Conservation (phyloP, 257 asterid species). For the Coffea eugenioides region DNA sequence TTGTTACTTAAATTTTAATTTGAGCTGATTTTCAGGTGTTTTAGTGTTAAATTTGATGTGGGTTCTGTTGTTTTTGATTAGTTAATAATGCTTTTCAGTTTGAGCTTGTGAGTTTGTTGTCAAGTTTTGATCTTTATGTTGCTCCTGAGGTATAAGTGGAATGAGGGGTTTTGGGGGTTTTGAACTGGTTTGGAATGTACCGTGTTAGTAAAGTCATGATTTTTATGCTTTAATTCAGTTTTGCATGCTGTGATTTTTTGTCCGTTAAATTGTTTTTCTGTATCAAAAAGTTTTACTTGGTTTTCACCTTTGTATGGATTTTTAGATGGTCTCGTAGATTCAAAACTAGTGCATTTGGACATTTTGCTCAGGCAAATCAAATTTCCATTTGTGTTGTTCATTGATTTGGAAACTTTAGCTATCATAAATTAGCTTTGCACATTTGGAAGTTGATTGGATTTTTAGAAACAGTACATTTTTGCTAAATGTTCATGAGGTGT, state of each 20-base stretch:
- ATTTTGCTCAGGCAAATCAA: background rate
- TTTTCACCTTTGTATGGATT: constrained; percentile 6
- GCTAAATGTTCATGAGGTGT: background rate
- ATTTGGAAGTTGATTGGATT: constrained; percentile 1
- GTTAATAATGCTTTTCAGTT: constrained; percentile 26
- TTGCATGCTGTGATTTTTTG: constrained; percentile 19
- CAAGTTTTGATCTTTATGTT: constrained; percentile 25
- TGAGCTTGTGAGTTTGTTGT: constrained; percentile 23
- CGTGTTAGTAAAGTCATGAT: background rate
- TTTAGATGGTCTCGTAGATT: background rate
- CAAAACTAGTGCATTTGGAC: background rate
- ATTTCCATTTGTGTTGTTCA: background rate
- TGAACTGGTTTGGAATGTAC: constrained; percentile 9
- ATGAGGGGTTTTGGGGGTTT: constrained; percentile 19
- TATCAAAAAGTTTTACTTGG: constrained; percentile 1
- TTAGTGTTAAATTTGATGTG: constrained; percentile 27
- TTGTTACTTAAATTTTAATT: constrained; percentile 31
- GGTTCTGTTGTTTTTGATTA: constrained; percentile 25
- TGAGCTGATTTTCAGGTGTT: constrained; percentile 44
- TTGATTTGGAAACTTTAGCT: background rate
- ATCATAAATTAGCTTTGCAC: background rate
- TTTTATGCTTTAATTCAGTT: constrained; percentile 1
- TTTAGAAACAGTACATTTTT: constrained; percentile 1
- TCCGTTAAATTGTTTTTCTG: constrained; percentile 7
- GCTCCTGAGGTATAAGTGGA: constrained; percentile 11